Base-by-base conservation (phyloP, 225 moss, liverwort and hornwort species). In the Pseudisothecium myosuroides region DNA sequence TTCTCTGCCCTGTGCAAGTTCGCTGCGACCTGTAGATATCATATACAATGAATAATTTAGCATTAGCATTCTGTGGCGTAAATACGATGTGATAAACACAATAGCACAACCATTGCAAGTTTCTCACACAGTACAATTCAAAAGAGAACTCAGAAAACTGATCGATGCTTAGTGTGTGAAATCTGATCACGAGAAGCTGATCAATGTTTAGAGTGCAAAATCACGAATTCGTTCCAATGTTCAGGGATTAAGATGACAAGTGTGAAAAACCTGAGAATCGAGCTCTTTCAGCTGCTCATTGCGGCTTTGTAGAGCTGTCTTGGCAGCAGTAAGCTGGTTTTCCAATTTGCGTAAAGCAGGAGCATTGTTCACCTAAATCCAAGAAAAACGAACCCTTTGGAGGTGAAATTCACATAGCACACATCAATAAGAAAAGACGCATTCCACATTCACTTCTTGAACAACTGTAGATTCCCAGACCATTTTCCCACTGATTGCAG, bases 271-370 rank as follows among this genome's bases (percentile, higher is more conserved):
- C 95, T 94, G 95, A 87, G 75, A 89, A 91, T 94, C 91, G 37
- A 94, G 93, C 74, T 94, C 93, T 85, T 89, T 85, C 88, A 95
- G 87, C 89, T 92, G 93, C 87, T 95, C 95, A 59, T 92, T 89
- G 29, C 92, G 92, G 61, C 73, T 88, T 65, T 94, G 79, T n/a
- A 95, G 88, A 82, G 94, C 94, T 86, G 83, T 83, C 61, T 87
- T 95, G 66, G 91, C 92, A 88, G 90, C 89, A 81, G 89, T 90
- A 79, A 97, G 89, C 91, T 95, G 95, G 37, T 68, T 89, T 86
- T 94, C 94, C 89, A 96, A 86, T 90, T 91, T 95, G 85, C 75
- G 83, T 59, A 94, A 80, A 82, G 92, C 90, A 47, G 90, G 87
- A 83, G 77, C 78, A 82, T 56, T 72, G 56, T 86, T 84, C 81